Evolutionary conservation across 495 filamentous ascomycete genomes (phyloP).

Genomic region (Xylaria castorea): DNA sequence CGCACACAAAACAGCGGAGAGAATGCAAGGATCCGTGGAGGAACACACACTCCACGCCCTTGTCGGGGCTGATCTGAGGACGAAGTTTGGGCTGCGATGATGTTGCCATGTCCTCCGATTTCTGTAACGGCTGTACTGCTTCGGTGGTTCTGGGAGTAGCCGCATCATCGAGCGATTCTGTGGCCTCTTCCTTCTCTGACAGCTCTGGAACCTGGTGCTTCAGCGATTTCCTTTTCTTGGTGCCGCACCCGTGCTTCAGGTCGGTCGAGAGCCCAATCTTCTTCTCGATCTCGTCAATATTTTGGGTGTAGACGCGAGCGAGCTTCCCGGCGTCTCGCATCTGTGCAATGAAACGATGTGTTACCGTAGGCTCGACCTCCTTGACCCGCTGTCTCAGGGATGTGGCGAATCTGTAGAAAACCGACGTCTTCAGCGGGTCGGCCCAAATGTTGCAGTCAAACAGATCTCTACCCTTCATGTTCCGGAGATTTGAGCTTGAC

Average conservation of each 20-base stretch:
- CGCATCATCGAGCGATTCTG: slow-evolving; percentile 19
- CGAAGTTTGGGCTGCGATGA: slow-evolving; percentile 43
- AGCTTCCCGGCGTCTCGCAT: slow-evolving; percentile 67
- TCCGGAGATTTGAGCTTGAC: slow-evolving; percentile 52
- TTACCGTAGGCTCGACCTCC: slow-evolving; percentile 59
- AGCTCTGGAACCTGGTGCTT: slow-evolving; percentile 29
- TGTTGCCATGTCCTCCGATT: slow-evolving; percentile 25
- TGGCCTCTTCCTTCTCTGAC: slow-evolving; percentile 32
- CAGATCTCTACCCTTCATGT: slow-evolving; percentile 69
- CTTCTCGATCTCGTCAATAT: slow-evolving; percentile 73
- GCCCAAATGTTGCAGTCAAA: slow-evolving; percentile 72
- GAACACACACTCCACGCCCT: slow-evolving; percentile 66
- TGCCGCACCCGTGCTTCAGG: slow-evolving; percentile 62
- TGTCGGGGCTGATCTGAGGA: slow-evolving; percentile 36
- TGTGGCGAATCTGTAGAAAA: slow-evolving; percentile 73
- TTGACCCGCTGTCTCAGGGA: slow-evolving; percentile 65
- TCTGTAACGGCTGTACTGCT: slow-evolving; percentile 26
- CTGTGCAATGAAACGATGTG: slow-evolving; percentile 67
- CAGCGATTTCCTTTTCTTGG: slow-evolving; percentile 46
- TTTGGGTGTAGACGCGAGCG: slow-evolving; percentile 73
- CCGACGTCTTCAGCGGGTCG: slow-evolving; percentile 65
- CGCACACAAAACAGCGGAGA: slow-evolving; percentile 69
- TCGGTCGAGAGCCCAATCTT: slow-evolving; percentile 64
- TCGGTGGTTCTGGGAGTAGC: slow-evolving; percentile 19
- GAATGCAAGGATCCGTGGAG: slow-evolving; percentile 68